Conservation (phyloP, 2,329 filamentous ascomycete genomes). For the Diaporthe capsici region DNA sequence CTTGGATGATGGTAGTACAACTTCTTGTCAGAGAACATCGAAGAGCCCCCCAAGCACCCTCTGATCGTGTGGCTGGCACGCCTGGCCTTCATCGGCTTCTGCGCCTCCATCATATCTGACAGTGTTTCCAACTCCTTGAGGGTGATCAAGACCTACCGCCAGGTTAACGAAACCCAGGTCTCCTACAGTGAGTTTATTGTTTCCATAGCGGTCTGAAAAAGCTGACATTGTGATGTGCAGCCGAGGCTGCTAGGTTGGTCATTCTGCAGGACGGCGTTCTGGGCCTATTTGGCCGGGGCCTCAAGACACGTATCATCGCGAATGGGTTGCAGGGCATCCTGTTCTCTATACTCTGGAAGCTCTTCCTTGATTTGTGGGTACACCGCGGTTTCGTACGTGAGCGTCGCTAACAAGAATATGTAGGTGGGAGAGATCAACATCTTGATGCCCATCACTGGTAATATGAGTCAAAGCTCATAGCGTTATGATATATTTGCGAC, state of each 20-base stretch:
- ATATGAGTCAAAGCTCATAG: neutral
- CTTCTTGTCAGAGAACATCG: slow-evolving; percentile 54
- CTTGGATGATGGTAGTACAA: slow-evolving; percentile 55
- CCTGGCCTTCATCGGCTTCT: slow-evolving; percentile 59
- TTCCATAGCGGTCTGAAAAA: rapidly evolving
- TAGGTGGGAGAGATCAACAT: slow-evolving; percentile 25
- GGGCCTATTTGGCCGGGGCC: slow-evolving; percentile 60
- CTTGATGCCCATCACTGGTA: neutral
- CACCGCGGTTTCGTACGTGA: no score
- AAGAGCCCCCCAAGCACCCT: slow-evolving; percentile 57
- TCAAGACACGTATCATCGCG: slow-evolving; percentile 62
- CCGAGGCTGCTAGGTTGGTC: slow-evolving; percentile 58
- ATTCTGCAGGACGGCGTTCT: slow-evolving; percentile 57
- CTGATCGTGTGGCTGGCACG: slow-evolving; percentile 59
- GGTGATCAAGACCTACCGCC: slow-evolving; percentile 64
- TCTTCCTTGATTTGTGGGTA: slow-evolving; percentile 63
- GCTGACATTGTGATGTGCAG: slow-evolving; percentile 45
- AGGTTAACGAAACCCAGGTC: slow-evolving; percentile 62
- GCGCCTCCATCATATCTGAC: slow-evolving; percentile 61
- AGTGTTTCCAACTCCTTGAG: slow-evolving; percentile 62
- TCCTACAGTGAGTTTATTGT: slow-evolving; percentile 56
- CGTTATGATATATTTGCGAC: no score
- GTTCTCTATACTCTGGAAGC: slow-evolving; percentile 64
- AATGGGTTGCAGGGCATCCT: slow-evolving; percentile 62
- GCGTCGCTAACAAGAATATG: neutral